Conservation (phyloP, 1,284 basidiomycete genomes). For the Austroboletus novae-zelandiae region DNA sequence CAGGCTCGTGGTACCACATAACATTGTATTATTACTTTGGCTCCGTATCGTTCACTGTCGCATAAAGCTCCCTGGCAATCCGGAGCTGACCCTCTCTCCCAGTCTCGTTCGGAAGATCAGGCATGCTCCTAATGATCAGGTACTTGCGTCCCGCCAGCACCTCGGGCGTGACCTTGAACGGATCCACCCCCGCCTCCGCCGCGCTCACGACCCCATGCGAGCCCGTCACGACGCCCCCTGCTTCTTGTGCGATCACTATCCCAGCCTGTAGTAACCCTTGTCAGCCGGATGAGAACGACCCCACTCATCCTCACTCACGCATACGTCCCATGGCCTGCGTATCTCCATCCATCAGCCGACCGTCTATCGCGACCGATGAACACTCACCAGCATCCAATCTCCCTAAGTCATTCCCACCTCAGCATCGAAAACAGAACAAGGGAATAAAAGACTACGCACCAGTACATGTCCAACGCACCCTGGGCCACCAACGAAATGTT, state of each 20-base stretch:
- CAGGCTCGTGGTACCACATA: too few relatives aligned
- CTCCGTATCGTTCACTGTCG: slow-evolving; percentile 72
- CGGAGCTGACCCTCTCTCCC: slow-evolving; percentile 72
- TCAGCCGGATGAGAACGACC: background rate
- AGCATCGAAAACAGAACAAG: background rate
- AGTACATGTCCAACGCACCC: slow-evolving; percentile 81
- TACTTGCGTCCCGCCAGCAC: slow-evolving; percentile 86
- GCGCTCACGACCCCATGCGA: slow-evolving; percentile 51
- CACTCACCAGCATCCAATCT: slow-evolving; percentile 81
- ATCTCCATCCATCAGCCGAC: slow-evolving; percentile 6
- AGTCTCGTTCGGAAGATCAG: slow-evolving; percentile 59
- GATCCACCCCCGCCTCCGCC: slow-evolving; percentile 36
- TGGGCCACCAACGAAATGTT: slow-evolving; percentile 84
- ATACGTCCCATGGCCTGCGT: slow-evolving; percentile 79
- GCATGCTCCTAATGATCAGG: slow-evolving; percentile 72
- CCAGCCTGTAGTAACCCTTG: slow-evolving; percentile 55
- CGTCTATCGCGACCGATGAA: background rate
- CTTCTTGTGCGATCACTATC: slow-evolving; percentile 90
- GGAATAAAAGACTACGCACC: slow-evolving; percentile 44
- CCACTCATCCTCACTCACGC: slow-evolving; percentile 43
- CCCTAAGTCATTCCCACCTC: slow-evolving; percentile 47
- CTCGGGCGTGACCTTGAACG: slow-evolving; percentile 61
- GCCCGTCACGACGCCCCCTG: slow-evolving; percentile 78
- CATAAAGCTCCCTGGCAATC: slow-evolving; percentile 84
- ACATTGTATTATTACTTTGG: too few relatives aligned